phyloP scores from a whole-genome alignment of 2,329 filamentous ascomycete genomes.

The Nigrospora sphaerica region DNA sequence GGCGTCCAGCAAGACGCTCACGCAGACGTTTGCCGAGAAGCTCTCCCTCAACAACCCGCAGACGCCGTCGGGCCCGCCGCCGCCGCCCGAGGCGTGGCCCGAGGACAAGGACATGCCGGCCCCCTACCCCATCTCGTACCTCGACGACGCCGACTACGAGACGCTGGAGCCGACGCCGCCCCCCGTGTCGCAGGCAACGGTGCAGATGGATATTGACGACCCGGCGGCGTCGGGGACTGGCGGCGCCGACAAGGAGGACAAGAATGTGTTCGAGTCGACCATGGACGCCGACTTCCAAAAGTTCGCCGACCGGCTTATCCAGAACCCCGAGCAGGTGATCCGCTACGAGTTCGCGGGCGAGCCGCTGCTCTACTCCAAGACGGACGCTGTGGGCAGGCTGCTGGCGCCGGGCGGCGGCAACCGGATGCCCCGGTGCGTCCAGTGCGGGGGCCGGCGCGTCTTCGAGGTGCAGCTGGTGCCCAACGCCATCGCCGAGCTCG shows the following conservation, averaged over 20 bases:
- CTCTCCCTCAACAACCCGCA: conserved; percentile 62
- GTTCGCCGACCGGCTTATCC: conserved; percentile 69
- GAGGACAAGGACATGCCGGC: conserved; percentile 53
- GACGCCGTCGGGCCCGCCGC: conserved; percentile 20
- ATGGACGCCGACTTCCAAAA: conserved; percentile 74
- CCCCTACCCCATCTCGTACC: conserved; percentile 70
- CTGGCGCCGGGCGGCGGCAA: conserved; percentile 29
- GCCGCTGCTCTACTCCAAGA: conserved; percentile 74
- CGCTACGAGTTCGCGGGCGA: conserved; percentile 70
- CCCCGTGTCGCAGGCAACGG: conserved; percentile 41
- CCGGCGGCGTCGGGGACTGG: conserved; percentile 21
- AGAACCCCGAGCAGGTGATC: conserved; percentile 78
- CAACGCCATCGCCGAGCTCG: conserved; percentile 81
- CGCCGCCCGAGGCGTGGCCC: conserved; percentile 69
- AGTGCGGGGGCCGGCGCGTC: conserved; percentile 66
- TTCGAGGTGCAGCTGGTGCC: conserved; percentile 94
- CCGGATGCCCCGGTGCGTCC: conserved; percentile 65
- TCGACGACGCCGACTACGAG: conserved; percentile 87
- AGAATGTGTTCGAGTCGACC: conserved; percentile 63
- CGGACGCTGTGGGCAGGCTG: conserved; percentile 64
- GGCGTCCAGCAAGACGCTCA: conserved; percentile 28
- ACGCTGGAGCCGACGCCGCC: conserved; percentile 59
- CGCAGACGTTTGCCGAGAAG: conserved; percentile 63
- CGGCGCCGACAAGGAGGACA: conserved; percentile 50
- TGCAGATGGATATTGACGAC: conserved; percentile 40